phyloP scores from a whole-genome alignment of 441 rosid genomes.

The Mallotus japonicus region DNA sequence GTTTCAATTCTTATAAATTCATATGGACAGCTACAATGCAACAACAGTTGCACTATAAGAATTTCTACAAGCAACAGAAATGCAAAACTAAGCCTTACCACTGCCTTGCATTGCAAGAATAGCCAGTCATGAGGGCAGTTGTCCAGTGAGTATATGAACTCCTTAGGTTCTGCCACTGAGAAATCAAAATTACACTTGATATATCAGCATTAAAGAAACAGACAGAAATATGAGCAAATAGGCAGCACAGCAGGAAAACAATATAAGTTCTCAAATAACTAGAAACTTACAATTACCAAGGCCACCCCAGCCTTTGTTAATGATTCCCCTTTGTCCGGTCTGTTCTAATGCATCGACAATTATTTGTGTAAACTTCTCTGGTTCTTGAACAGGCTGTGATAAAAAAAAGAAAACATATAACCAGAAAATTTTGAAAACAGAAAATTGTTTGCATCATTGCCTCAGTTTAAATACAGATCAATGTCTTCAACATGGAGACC shows the following conservation, averaged over 20 bases:
- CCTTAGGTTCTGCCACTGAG: conserved; percentile 84
- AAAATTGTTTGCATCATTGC: no score
- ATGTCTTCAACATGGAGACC: background rate
- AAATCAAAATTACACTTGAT: conserved; percentile 26
- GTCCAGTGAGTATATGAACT: conserved; percentile 72
- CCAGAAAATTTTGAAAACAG: background rate
- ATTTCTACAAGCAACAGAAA: no score
- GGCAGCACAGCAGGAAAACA: conserved; percentile 18
- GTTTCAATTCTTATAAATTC: no score
- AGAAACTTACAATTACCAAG: conserved; percentile 73
- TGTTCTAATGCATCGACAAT: conserved; percentile 75
- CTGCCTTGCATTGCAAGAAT: conserved; percentile 92
- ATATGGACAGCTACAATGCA: background rate
- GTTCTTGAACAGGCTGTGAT: conserved; percentile 87
- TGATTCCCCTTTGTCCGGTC: conserved; percentile 95
- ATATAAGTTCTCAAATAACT: background rate
- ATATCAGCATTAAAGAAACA: conserved; percentile 7
- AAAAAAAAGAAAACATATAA: conserved; percentile 20
- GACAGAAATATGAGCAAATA: background rate
- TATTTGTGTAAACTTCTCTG: conserved; percentile 82
- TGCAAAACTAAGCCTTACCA: conserved; percentile 49
- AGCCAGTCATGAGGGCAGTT: conserved; percentile 96
- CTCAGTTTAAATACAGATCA: no score
- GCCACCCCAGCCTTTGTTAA: conserved; percentile 99
- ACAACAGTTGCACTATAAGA: background rate